Percentiles rank a stretch among this genome's conserved stretches.
Conservation (phyloP, 805 yeast genomes). For the Helenozyma baotianmanensis region DNA sequence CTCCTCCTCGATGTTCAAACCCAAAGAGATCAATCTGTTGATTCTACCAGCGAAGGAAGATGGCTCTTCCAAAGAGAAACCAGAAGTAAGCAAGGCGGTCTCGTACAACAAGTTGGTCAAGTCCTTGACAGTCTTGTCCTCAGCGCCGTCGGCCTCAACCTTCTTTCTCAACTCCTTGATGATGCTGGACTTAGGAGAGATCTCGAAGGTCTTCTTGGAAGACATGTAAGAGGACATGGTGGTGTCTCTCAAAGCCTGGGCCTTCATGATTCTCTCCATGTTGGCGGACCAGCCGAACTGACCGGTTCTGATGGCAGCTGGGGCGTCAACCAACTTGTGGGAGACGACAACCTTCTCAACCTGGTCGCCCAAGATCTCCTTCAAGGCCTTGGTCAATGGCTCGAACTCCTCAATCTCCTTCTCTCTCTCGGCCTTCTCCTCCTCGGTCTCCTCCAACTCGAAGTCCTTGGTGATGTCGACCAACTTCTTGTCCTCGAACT, state of each 20-base stretch:
- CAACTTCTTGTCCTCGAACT: constrained; percentile 97
- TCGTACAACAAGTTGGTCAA: constrained; percentile 93
- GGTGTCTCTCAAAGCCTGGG: constrained; percentile 98
- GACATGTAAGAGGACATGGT: constrained; percentile 99
- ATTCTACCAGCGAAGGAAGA: constrained; percentile 95
- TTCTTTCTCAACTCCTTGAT: constrained; percentile 93
- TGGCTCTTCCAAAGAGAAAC: constrained; percentile 99
- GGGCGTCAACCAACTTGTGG: constrained; percentile 94
- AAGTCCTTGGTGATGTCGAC: constrained; percentile 99
- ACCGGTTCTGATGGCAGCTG: constrained; percentile 99
- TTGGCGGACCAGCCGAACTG: constrained; percentile 99
- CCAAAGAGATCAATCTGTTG: constrained; percentile 96
- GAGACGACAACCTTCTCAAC: constrained; percentile 99
- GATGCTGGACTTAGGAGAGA: constrained; percentile 93
- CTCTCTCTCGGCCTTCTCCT: constrained; percentile 94
- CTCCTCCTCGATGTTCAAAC: constrained; percentile 95
- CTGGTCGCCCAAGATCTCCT: constrained; percentile 96
- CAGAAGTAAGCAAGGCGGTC: constrained; percentile 97
- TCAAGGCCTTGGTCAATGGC: constrained; percentile 90
- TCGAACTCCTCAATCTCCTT: constrained; percentile 88
- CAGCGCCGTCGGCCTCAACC: constrained; percentile 96
- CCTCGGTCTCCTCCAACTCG: constrained; percentile 97
- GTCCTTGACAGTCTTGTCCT: constrained; percentile 97
- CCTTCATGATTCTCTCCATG: constrained; percentile 99
- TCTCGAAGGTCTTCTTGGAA: constrained; percentile 98